Evolutionary conservation across 768 basidiomycete species (phyloP), one percentile per base, ranked within the genome.

Genomic region (Tylopilus felleus): DNA sequence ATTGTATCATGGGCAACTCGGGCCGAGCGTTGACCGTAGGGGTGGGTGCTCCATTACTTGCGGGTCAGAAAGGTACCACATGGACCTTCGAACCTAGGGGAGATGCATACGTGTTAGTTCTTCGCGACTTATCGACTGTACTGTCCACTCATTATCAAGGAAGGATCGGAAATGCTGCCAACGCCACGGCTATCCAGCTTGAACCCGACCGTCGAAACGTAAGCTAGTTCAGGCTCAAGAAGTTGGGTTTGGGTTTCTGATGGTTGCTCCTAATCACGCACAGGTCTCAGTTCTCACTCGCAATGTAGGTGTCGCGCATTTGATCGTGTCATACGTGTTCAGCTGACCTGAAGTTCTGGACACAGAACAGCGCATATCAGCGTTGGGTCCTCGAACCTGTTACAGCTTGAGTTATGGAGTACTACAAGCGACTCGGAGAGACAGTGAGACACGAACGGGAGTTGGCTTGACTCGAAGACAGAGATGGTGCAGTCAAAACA

Each of bases 11-110:
- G 25, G 27, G 44, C 16, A 27, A 22, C 35, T 21, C 35, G 7
- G 19, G 8, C 1, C 0, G 0, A 19, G 28, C 23, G 25, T 28
- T 51, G 42, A 35, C 42, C 8, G 33, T 44, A 22, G 42, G 50
- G 14, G 12, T 22, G 4, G 8, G 50, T 1, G 14, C 21, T 36
- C 10, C 25, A 5, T 25, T 51, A 8, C 1, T 36, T 8, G 16
- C 8, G 12, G 25, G 51, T 44, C 25, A 8, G 4, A 36, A 8
- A 23, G 50, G 50, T 9, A 21, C 33, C 33, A 51, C 35, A 1
- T 51, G 51, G 51, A 38, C 33, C 9, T 31, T 44, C 21, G 51
- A 51, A 5, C 17, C n/a, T 16, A 51, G 51, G 51, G 42, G 51
- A 51, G 19, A 28, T 2, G 33, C 42, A 25, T 51, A 21, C 10